Base-by-base conservation (phyloP, 768 basidiomycete genomes). In the Cyclocybe aegerita region DNA sequence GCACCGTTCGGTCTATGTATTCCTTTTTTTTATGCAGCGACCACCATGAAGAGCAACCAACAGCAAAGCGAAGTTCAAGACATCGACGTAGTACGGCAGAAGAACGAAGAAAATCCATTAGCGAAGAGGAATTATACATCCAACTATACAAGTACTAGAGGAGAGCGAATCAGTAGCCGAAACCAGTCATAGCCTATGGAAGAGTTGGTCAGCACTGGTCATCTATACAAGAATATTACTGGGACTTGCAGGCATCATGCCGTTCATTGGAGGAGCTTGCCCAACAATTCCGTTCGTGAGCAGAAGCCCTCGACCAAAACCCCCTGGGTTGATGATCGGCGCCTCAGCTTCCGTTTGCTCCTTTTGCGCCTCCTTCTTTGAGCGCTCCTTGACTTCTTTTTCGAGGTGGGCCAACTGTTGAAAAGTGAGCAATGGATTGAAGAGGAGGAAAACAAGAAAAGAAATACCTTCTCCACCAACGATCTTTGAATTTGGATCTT, bases 251-350 rank as follows among this genome's bases (percentile, higher is more conserved):
- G 86, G 80, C 67, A 79, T 75, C 66, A 89, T 79, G 36, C 84
- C 87, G 58, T 88, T 89, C 73, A 83, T 79, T 53, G 81, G 78
- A 56, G 88, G 85, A 33, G 79, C 85, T 59, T 87, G 85, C 39
- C 80, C 76, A 48, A 76, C 72, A 68, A 78, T 85, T 48, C 87
- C 88, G 59, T 90, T 88, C 30, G 90, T 93, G 48, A 93, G 73
- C 60, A 90, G 70, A 23, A 86, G 66, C 43, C 70, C 75, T 29
- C 55, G 51, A 32, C 84, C 78, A 52, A 83, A 78, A 39, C 79
- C 79, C 34, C 86, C 89, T 49, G 91, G 90, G 64, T 93, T 93
- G 71, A 96, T 91, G 58, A 96, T 91, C 4, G 89, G 88, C 46
- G 84, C 83, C 49, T 91, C 85, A 9, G 91, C 82, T 60, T 96